phyloP scores from a whole-genome alignment of 345 rosid species.

The Dovyalis caffra region DNA sequence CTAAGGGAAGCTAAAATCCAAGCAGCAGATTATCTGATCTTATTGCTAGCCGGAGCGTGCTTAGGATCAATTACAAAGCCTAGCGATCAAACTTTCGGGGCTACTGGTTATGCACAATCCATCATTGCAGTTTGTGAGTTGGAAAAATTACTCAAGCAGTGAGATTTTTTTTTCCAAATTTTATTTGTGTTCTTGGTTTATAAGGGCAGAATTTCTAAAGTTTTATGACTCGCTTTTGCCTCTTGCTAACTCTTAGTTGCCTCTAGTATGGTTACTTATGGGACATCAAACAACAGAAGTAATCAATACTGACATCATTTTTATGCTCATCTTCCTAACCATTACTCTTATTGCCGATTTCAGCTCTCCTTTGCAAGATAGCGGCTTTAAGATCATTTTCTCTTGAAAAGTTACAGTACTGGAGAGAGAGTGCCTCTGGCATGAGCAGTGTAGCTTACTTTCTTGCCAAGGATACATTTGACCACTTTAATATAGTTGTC shows the following conservation, averaged over 20 bases:
- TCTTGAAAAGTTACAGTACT: constrained; percentile 79
- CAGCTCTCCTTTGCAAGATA: constrained; percentile 93
- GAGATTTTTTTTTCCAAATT: constrained; percentile 1
- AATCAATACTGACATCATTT: not conserved
- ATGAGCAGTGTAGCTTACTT: constrained; percentile 92
- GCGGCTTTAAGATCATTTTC: constrained; percentile 91
- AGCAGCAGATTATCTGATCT: constrained; percentile 78
- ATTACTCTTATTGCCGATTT: constrained; percentile 15
- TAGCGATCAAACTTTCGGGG: constrained; percentile 74
- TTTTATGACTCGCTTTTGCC: constrained; percentile 1
- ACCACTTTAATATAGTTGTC: constrained; percentile 70
- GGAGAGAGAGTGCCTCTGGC: constrained; percentile 96
- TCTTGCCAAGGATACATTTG: constrained; percentile 88
- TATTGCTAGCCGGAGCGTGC: constrained; percentile 94
- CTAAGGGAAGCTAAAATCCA: constrained; percentile 75
- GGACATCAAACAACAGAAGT: not conserved
- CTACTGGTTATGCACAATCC: constrained; percentile 66
- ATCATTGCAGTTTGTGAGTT: constrained; percentile 95
- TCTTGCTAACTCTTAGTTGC: not conserved
- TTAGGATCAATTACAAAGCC: constrained; percentile 66
- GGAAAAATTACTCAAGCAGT: not conserved
- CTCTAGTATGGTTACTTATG: not conserved
- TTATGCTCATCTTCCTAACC: constrained; percentile 3
- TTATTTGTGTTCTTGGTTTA: not conserved
- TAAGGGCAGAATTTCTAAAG: not conserved